Conservation (phyloP, 805 yeast species). For the Barnettozyma sp. region DNA sequence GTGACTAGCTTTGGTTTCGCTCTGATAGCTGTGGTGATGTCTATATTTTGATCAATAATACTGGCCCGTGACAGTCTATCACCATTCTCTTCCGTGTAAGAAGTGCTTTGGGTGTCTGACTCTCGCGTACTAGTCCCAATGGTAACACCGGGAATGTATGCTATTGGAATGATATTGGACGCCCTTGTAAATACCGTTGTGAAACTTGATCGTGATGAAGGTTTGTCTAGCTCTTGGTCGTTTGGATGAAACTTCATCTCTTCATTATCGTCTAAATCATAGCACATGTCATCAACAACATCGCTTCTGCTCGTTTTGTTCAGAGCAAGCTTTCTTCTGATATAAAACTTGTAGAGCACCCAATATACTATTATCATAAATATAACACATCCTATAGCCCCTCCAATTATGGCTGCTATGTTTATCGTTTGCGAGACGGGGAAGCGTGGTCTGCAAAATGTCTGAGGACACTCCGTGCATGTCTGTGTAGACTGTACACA, state of each 20-base stretch:
- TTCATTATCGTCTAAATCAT: conserved; percentile 26
- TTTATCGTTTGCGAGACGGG: no score
- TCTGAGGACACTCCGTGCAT: conserved; percentile 49
- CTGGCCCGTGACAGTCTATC: conserved; percentile 37
- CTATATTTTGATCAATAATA: conserved; percentile 31
- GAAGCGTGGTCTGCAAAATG: conserved; percentile 51
- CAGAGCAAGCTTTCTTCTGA: conserved; percentile 28
- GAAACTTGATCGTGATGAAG: conserved; percentile 24
- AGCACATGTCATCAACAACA: conserved; percentile 21
- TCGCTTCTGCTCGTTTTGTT: no score
- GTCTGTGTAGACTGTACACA: conserved; percentile 52
- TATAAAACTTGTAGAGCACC: conserved; percentile 38
- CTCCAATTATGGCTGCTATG: conserved; percentile 75
- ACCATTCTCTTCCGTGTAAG: conserved; percentile 24
- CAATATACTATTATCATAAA: conserved; percentile 29
- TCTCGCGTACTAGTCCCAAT: conserved; percentile 37
- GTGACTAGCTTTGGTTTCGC: conserved; percentile 69
- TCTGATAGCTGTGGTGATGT: conserved; percentile 61
- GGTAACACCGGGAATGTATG: conserved; percentile 91
- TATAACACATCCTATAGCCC: conserved; percentile 35
- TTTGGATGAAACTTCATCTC: conserved; percentile 25
- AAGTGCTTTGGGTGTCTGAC: conserved; percentile 11
- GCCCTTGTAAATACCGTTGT: conserved; percentile 73
- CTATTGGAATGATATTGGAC: conserved; percentile 83
- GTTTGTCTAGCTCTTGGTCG: conserved; percentile 25